Conservation (phyloP, 169 alveolate species). For the Plasmodium relictum region DNA sequence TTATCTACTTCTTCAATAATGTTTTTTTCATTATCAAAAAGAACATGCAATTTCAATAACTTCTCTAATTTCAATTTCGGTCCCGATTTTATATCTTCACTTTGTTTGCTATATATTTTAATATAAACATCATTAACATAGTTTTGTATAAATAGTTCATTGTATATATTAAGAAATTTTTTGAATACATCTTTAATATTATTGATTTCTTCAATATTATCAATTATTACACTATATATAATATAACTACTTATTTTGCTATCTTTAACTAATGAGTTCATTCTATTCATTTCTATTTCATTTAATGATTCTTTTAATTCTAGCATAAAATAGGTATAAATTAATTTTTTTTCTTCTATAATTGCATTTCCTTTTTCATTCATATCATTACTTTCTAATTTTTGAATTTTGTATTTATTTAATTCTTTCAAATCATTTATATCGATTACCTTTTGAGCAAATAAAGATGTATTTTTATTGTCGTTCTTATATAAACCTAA, state of each 20-base stretch:
- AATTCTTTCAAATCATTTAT: constrained; percentile 12
- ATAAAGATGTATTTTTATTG: constrained; percentile 26
- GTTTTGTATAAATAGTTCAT: constrained; percentile 51
- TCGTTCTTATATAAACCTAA: constrained; percentile 38
- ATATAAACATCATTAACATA: constrained; percentile 58
- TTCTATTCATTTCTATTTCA: constrained; percentile 33
- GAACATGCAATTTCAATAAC: constrained; percentile 29
- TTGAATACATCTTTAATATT: constrained; percentile 7
- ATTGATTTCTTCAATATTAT: neutral
- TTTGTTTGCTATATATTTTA: constrained; percentile 12
- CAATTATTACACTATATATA: constrained; percentile 23
- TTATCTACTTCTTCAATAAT: constrained; percentile 9
- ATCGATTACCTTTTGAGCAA: constrained; percentile 48
- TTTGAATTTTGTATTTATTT: neutral
- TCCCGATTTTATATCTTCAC: neutral
- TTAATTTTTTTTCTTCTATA: neutral
- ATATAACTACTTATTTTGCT: constrained; percentile 50
- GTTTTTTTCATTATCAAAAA: constrained; percentile 25
- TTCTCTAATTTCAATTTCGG: neutral
- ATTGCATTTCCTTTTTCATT: neutral
- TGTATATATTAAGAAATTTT: constrained; percentile 34
- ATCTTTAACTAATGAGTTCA: constrained; percentile 23
- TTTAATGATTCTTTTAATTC: constrained; percentile 52
- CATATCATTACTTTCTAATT: no score
- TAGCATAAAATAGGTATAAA: neutral